Conservation (phyloP, 176 grass and related monocot genomes). For the Guadua angustifolia region DNA sequence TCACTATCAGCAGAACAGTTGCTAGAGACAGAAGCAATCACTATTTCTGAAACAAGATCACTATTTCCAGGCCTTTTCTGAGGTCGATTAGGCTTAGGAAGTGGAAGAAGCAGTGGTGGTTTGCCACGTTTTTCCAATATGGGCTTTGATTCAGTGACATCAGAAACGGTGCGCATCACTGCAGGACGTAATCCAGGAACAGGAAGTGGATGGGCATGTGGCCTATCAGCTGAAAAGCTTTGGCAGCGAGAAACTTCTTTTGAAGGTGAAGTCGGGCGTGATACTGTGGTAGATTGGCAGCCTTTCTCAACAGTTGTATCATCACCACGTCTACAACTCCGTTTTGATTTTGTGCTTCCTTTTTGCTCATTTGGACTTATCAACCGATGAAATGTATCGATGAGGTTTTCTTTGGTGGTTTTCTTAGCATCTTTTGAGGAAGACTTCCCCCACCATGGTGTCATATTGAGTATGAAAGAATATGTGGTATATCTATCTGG, state of each 20-base stretch:
- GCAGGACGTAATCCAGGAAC: conserved; percentile 61
- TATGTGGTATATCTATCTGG: conserved; percentile 36
- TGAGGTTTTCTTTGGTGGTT: conserved; percentile 89
- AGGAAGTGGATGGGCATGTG: conserved; percentile 77
- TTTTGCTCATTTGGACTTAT: conserved; percentile 91
- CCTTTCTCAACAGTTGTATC: conserved; percentile 68
- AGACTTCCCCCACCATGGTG: conserved; percentile 88
- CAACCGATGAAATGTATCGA: conserved; percentile 84
- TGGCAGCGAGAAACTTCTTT: conserved; percentile 92
- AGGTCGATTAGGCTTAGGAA: conserved; percentile 70
- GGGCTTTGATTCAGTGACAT: conserved; percentile 69
- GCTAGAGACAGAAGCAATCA: conserved; percentile 75
- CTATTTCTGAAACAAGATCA: conserved; percentile 67
- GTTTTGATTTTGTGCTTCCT: conserved; percentile 65
- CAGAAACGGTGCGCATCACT: conserved; percentile 68
- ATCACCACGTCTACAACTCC: conserved; percentile 53
- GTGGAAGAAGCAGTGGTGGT: conserved; percentile 72
- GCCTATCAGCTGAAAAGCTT: conserved; percentile 81
- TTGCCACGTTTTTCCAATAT: conserved; percentile 89
- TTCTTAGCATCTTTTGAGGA: conserved; percentile 92
- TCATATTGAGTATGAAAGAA: conserved; percentile 63
- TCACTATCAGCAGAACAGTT: conserved; percentile 93
- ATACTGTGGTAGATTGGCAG: conserved; percentile 80
- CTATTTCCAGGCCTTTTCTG: conserved; percentile 55
- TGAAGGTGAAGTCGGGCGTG: conserved; percentile 84